Percentiles rank a stretch among this genome's conserved stretches.
Conservation (phyloP, 2,329 filamentous ascomycete genomes). For the Scortechinia acanthostroma region DNA sequence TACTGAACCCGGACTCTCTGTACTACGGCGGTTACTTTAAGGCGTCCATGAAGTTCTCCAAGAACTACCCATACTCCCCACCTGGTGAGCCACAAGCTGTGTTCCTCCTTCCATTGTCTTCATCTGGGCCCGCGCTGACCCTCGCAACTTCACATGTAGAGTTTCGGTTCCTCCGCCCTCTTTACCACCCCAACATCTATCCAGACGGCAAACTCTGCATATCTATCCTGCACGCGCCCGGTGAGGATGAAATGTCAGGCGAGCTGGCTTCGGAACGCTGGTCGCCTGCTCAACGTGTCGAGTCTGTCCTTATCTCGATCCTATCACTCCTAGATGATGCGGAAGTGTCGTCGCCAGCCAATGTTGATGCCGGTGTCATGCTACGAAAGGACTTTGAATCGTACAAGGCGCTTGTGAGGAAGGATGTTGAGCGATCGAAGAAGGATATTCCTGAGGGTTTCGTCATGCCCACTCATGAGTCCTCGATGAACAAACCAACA, state of each 20-base stretch:
- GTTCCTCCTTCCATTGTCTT: too few species aligned
- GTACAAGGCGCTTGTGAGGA: not conserved
- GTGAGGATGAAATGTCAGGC: conserved; percentile 87
- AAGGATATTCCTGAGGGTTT: not conserved
- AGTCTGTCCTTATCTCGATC: conserved; percentile 88
- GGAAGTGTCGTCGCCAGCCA: conserved; percentile 86
- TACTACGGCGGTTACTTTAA: conserved; percentile 92
- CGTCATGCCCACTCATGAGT: not conserved
- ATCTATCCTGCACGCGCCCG: conserved; percentile 87
- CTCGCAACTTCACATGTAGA: too few species aligned
- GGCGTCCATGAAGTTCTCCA: conserved; percentile 78
- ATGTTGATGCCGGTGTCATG: conserved; percentile 85
- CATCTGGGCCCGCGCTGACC: too few species aligned
- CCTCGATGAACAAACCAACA: too few species aligned
- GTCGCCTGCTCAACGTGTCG: conserved; percentile 88
- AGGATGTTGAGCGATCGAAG: not conserved
- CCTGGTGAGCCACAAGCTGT: too few species aligned
- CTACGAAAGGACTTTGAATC: not conserved
- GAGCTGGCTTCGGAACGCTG: conserved; percentile 85
- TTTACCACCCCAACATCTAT: conserved; percentile 93
- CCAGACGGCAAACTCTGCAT: conserved; percentile 86
- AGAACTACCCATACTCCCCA: conserved; percentile 83
- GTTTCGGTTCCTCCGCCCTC: conserved; percentile 61
- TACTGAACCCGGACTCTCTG: conserved; percentile 82
- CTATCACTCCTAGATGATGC: conserved; percentile 87